Percentiles rank a stretch among this genome's conserved stretches.
These are phyloP conservation scores for Tulasnella sp. DNA, from an alignment of 768 basidiomycete genomes.

Conservation along the genomic window DNA sequence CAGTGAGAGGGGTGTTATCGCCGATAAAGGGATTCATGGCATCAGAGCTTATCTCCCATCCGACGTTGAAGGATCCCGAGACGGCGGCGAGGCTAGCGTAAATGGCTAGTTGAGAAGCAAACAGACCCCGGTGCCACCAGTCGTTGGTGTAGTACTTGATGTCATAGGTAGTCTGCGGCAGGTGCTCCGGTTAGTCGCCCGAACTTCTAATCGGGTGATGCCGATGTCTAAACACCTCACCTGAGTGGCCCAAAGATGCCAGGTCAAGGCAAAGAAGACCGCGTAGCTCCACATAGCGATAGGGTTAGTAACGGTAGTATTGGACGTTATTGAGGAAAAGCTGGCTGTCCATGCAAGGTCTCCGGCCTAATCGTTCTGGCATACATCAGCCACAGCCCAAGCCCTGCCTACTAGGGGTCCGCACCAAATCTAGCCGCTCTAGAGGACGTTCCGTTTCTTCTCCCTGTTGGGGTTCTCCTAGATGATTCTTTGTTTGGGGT, in stretches of 20 bases:
- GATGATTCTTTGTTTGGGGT: not conserved
- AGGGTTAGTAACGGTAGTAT: not conserved
- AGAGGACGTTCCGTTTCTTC: not conserved
- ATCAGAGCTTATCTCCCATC: not conserved
- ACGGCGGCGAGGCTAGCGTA: not conserved
- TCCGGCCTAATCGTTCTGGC: no score
- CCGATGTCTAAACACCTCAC: not conserved
- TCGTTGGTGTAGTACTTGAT: constrained; percentile 12
- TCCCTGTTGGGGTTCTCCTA: not conserved
- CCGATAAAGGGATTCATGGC: not conserved
- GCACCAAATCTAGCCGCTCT: not conserved
- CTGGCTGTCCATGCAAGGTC: not conserved
- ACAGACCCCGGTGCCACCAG: not conserved
- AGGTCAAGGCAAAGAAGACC: not conserved
- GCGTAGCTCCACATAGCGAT: not conserved
- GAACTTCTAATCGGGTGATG: no score
- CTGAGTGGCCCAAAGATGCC: constrained; percentile 19
- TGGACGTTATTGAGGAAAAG: not conserved
- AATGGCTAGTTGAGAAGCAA: not conserved
- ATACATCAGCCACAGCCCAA: not conserved
- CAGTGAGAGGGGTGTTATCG: not conserved
- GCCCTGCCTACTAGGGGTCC: not conserved
- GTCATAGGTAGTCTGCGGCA: not conserved
- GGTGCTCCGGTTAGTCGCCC: no score
- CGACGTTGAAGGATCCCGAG: not conserved